phyloP scores from a whole-genome alignment of 352 stramenopile genomes.

The Phytophthora podocarpi region DNA sequence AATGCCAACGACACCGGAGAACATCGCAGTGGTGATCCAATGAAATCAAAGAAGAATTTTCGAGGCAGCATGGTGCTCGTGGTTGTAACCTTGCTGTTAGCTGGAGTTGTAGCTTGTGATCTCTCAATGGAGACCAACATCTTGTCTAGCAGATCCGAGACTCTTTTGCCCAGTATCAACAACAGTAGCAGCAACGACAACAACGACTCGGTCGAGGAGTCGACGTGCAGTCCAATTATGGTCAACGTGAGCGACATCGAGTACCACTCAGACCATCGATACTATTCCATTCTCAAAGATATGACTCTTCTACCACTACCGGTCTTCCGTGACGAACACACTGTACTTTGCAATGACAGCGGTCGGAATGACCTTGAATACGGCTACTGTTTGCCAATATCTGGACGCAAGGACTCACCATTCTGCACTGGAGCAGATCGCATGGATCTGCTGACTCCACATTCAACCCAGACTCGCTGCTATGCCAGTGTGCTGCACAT shows the following conservation, averaged over 20 bases:
- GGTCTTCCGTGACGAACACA: constrained; percentile 25
- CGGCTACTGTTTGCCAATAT: constrained; percentile 54
- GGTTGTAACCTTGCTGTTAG: neutral
- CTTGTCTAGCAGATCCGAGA: neutral
- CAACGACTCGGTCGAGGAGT: neutral
- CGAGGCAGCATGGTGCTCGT: neutral
- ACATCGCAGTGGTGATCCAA: neutral
- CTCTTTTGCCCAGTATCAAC: neutral
- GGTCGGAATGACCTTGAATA: neutral
- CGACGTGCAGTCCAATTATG: constrained; percentile 1
- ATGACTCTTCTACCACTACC: constrained; percentile 1
- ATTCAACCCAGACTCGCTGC: constrained; percentile 34
- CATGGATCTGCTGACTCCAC: constrained; percentile 39
- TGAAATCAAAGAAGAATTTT: neutral
- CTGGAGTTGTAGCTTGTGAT: neutral
- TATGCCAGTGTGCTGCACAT: constrained; percentile 57
- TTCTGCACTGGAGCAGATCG: constrained; percentile 48
- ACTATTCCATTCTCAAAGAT: constrained; percentile 30
- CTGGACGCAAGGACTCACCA: constrained; percentile 38
- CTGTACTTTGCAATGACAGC: constrained; percentile 12
- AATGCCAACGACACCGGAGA: too few relatives aligned
- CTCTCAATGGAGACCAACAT: constrained; percentile 8
- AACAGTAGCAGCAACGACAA: neutral
- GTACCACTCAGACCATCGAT: constrained; percentile 8
- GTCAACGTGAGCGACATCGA: constrained; percentile 13